Conservation (phyloP, 352 stramenopile genomes). For the Blastocystis hominis region DNA sequence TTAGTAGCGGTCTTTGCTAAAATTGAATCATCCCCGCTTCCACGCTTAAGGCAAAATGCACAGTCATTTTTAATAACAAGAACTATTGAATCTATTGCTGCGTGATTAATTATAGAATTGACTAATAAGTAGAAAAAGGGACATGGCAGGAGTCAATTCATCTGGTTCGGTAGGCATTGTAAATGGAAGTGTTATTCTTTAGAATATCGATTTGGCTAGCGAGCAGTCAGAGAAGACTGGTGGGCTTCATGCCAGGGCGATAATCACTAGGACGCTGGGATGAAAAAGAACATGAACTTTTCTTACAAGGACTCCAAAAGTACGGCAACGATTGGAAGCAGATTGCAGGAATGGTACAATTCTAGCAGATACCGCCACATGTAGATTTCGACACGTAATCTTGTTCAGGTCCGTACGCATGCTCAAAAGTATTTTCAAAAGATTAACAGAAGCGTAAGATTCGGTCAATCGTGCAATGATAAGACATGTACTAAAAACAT, state of each 20-base stretch:
- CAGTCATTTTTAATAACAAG: not conserved
- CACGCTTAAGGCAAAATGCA: not conserved
- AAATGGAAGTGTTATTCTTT: not conserved
- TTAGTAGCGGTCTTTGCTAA: too few relatives aligned
- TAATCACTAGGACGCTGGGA: conserved; percentile 70
- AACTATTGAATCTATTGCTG: not conserved
- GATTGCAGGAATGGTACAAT: conserved; percentile 62
- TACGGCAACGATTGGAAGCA: conserved; percentile 82
- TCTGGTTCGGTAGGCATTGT: not conserved
- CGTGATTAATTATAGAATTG: not conserved
- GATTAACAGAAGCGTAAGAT: conserved; percentile 59
- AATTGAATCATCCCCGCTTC: not conserved
- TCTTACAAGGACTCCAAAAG: conserved; percentile 72
- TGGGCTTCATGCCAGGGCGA: not conserved
- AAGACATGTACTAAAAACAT: not conserved
- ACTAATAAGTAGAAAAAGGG: not conserved
- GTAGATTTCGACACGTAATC: conserved; percentile 57
- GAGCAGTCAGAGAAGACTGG: not conserved
- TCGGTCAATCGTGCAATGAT: not conserved
- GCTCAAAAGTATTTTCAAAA: conserved; percentile 65
- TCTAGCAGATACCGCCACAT: not conserved
- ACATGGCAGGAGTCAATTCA: not conserved
- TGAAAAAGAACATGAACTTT: conserved; percentile 76
- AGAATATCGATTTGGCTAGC: not conserved
- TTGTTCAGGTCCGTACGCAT: conserved; percentile 62